phyloP scores from a whole-genome alignment of 208 protist genomes.

The Lotmaria passim region DNA sequence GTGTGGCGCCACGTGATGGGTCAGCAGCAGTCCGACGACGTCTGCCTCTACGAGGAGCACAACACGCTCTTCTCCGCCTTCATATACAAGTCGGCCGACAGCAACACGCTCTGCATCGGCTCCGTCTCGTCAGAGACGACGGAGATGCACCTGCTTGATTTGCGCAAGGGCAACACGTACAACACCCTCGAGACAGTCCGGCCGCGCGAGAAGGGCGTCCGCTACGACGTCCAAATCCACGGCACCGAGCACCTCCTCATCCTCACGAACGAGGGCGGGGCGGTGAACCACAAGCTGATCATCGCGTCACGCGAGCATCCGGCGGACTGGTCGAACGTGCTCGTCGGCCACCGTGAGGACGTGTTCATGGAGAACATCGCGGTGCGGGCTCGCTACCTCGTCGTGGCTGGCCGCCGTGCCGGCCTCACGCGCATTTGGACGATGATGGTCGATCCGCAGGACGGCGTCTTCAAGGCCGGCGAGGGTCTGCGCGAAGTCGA shows the following conservation, averaged over 20 bases:
- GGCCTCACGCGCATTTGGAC: conserved; percentile 87
- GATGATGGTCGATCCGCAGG: conserved; percentile 40
- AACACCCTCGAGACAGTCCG: conserved; percentile 70
- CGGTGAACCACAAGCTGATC: conserved; percentile 83
- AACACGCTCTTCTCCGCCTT: conserved; percentile 76
- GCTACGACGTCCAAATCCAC: conserved; percentile 81
- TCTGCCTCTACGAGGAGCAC: conserved; percentile 80
- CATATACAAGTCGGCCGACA: conserved; percentile 63
- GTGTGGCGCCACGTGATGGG: conserved; percentile 89
- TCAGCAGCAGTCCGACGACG: conserved; percentile 68
- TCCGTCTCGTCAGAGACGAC: conserved; percentile 80
- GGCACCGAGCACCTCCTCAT: conserved; percentile 73
- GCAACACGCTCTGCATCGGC: conserved; percentile 65
- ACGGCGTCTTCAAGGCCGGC: conserved; percentile 42
- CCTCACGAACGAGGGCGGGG: conserved; percentile 78
- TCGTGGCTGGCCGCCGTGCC: conserved; percentile 65
- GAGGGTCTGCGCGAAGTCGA: conserved; percentile 48
- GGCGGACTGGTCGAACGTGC: conserved; percentile 47
- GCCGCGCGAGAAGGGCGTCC: conserved; percentile 76
- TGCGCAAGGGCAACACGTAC: conserved; percentile 64
- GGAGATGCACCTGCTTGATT: conserved; percentile 77
- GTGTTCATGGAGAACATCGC: conserved; percentile 57
- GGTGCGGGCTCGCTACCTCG: conserved; percentile 66
- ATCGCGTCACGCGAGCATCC: conserved; percentile 50
- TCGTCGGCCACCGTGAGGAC: conserved; percentile 60